Conservation (phyloP, 768 basidiomycete species). For the Rhizopogon rudus region DNA sequence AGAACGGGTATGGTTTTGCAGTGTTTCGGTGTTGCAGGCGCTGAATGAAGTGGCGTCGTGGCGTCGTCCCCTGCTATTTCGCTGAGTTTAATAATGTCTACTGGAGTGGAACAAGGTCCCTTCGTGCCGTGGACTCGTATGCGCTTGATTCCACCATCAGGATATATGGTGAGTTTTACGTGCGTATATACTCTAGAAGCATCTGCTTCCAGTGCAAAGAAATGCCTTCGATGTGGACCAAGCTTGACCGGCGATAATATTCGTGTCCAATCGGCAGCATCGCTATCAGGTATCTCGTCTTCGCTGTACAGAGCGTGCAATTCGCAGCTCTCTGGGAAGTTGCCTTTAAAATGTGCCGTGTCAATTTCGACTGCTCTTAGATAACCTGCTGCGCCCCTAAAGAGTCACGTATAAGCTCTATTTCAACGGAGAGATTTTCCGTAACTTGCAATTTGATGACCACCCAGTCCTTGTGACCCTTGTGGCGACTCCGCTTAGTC, state of each 20-base stretch:
- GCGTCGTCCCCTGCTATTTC: neutral
- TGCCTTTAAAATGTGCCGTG: constrained; percentile 93
- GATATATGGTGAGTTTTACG: constrained; percentile 83
- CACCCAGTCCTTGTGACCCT: constrained; percentile 87
- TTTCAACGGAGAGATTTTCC: neutral
- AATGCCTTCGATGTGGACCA: constrained; percentile 87
- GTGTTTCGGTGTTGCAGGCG: neutral
- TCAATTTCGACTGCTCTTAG: constrained; percentile 85
- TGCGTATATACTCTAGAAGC: constrained; percentile 65
- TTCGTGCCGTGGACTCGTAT: constrained; percentile 75
- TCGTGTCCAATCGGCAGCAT: constrained; percentile 53
- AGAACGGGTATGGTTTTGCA: constrained; percentile 43
- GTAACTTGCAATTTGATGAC: constrained; percentile 77
- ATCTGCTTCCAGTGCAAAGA: constrained; percentile 75
- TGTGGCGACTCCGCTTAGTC: constrained; percentile 79
- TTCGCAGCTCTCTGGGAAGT: constrained; percentile 88
- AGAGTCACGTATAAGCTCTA: neutral
- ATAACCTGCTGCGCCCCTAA: constrained; percentile 67
- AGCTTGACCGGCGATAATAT: constrained; percentile 76
- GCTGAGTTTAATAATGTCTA: neutral
- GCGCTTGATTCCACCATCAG: constrained; percentile 94
- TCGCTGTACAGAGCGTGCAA: constrained; percentile 49
- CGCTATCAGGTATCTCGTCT: constrained; percentile 33
- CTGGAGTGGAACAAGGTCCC: constrained; percentile 20
- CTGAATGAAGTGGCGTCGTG: constrained; percentile 5